These are phyloP conservation scores for Aspergillus sergii DNA, from an alignment of 2,329 filamentous ascomycete species.

Conservation along the genomic window DNA sequence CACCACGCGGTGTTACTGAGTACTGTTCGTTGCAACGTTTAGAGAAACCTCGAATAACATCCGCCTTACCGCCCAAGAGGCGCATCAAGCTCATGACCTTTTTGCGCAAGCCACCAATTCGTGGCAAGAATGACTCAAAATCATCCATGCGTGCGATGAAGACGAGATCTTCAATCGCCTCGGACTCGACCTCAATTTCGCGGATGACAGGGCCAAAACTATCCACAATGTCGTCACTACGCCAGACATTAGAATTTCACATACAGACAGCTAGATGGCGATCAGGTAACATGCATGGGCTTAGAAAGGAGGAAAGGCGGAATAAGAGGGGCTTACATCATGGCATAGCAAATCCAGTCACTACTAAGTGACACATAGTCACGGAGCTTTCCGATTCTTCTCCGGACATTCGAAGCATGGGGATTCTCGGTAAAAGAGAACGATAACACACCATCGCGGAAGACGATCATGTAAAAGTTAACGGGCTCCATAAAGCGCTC, in stretches of 20 bases:
- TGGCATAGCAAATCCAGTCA: constrained; percentile 98
- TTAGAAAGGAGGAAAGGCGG: background rate
- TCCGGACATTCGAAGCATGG: constrained; percentile 85
- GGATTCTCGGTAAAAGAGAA: constrained; percentile 90
- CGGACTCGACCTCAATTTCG: constrained; percentile 83
- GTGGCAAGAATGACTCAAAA: constrained; percentile 81
- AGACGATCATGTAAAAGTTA: constrained; percentile 96
- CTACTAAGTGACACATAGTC: constrained; percentile 94
- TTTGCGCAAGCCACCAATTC: constrained; percentile 88
- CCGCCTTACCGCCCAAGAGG: constrained; percentile 93
- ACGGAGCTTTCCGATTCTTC: constrained; percentile 87
- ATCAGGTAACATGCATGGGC: constrained; percentile 8
- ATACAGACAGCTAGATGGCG: background rate
- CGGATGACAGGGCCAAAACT: constrained; percentile 88
- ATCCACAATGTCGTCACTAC: constrained; percentile 92
- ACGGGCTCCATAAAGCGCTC: constrained; percentile 89
- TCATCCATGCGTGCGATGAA: constrained; percentile 91
- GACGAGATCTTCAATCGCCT: constrained; percentile 92
- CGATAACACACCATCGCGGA: constrained; percentile 90
- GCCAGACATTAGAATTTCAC: constrained; percentile 12
- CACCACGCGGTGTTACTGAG: constrained; percentile 89
- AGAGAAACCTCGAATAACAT: constrained; percentile 95
- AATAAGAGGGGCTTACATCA: constrained; percentile 67
- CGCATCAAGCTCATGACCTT: constrained; percentile 93
- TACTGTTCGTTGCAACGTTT: constrained; percentile 99